Evolutionary conservation across 1,284 basidiomycete genomes (phyloP), one percentile per base, ranked within the genome.

Genomic region (Entoloma clypeatum): DNA sequence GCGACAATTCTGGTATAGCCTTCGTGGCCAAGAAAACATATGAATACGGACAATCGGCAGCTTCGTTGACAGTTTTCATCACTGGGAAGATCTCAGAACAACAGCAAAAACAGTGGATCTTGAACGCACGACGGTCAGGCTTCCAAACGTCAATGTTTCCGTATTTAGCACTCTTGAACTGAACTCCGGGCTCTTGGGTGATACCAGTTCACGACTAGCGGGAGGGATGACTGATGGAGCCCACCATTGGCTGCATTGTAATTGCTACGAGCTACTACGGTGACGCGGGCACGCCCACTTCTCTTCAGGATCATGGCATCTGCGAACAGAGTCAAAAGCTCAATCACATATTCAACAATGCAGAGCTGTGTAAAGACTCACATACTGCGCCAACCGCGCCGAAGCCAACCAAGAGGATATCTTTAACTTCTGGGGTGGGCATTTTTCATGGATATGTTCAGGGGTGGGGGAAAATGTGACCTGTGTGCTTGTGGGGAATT

Each of bases 21-120:
- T 91, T 91, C 2, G 83, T 86, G 2, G 80, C 73, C 39, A 89
- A 61, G 8, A 90, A 59, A 9, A 87, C 80, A 55, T 81, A 78
- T 24, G 76, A 71, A 57, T 87, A 90, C 1, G 67, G 51, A 27
- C 67, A 60, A 49, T 85, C 81, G 5, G 76, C 64, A 1, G 85
- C 82, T 10, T 79, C 73, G 1, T 62, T 59, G 19, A 87, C 69
- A 1, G 74, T 75, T 18, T 62, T 69, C 51, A 78, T 74, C 16
- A 86, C 86, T 61, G n/a, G 25, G 8, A 27, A 16, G 24, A 18
- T 5, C 26, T 27, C 3, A 11, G 26, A n/a, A n/a, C n/a, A n/a
- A n/a, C n/a, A n/a, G n/a, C n/a, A n/a, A n/a, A n/a, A n/a, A n/a
- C n/a, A n/a, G n/a, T n/a, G n/a, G n/a, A n/a, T n/a, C n/a, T n/a